Evolutionary conservation across 23 red algal species (phyloP).

Genomic region (Gracilaria gracilis): DNA sequence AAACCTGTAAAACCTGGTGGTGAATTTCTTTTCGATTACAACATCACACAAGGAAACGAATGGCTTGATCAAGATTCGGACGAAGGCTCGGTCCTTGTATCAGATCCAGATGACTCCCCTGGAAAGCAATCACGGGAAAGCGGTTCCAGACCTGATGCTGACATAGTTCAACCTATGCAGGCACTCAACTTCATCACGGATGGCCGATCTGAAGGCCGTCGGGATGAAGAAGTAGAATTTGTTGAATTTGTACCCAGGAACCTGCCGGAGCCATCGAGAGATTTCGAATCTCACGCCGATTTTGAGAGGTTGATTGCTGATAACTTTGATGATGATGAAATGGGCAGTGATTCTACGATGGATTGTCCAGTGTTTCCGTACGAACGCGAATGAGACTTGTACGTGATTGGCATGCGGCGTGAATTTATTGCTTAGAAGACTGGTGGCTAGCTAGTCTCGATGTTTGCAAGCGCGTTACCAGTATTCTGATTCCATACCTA

Average conservation of each 20-base stretch:
- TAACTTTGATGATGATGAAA: background rate
- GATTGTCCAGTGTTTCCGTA: slow-evolving; percentile 26
- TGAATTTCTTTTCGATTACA: slow-evolving; percentile 72
- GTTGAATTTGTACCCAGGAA: background rate
- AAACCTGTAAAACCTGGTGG: slow-evolving; percentile 53
- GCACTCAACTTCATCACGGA: background rate
- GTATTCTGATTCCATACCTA: too few species aligned
- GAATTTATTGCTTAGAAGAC: too few species aligned
- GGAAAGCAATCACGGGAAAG: slow-evolving; percentile 29
- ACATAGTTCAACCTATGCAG: background rate
- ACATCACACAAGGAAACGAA: slow-evolving; percentile 56
- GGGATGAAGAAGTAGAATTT: background rate
- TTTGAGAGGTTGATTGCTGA: background rate
- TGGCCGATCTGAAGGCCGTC: background rate
- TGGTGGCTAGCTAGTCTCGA: too few species aligned
- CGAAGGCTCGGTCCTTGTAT: slow-evolving; percentile 1
- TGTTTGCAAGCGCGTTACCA: too few species aligned
- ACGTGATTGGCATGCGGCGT: too few species aligned
- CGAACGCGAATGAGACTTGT: background rate
- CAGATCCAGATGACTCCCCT: slow-evolving; percentile 21
- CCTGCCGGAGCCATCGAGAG: background rate
- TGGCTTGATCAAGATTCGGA: slow-evolving; percentile 41
- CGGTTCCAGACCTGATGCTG: background rate
- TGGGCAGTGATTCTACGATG: slow-evolving; percentile 16
- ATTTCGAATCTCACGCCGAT: background rate